phyloP scores from a whole-genome alignment of 306 rosid species.

The Cyamopsis tetragonoloba region DNA sequence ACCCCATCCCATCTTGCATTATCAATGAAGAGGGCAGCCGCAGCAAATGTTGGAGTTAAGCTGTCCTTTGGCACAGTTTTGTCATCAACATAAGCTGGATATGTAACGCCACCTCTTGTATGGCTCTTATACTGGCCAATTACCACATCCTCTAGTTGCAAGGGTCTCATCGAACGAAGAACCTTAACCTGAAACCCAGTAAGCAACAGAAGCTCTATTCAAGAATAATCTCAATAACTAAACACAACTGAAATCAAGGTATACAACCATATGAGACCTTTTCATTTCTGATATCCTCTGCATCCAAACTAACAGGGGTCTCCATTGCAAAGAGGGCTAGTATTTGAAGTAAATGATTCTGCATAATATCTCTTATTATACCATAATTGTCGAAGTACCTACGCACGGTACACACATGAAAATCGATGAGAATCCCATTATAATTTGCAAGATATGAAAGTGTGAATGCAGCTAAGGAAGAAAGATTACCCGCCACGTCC shows the following conservation, averaged over 20 bases:
- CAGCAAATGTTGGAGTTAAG: conserved; percentile 92
- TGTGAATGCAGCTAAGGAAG: conserved; percentile 2
- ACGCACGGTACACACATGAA: conserved; percentile 20
- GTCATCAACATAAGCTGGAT: conserved; percentile 77
- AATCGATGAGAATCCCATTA: conserved; percentile 13
- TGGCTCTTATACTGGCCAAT: conserved; percentile 87
- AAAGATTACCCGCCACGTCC: conserved; percentile 91
- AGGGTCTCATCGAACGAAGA: conserved; percentile 82
- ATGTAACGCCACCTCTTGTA: conserved; percentile 64
- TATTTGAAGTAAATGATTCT: conserved; percentile 91
- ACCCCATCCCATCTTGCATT: conserved; percentile 98
- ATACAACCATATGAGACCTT: conserved; percentile 46
- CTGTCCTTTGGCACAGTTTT: conserved; percentile 80
- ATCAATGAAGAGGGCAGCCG: conserved; percentile 86
- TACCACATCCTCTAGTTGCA: conserved; percentile 57
- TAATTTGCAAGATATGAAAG: conserved; percentile 4
- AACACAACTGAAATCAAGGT: conserved; percentile 17
- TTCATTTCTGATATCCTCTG: conserved; percentile 92
- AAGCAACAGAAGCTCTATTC: conserved; percentile 12
- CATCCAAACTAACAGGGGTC: conserved; percentile 93
- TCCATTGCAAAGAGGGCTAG: conserved; percentile 96
- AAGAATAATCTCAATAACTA: neutral
- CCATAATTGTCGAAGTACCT: conserved; percentile 90
- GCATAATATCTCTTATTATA: conserved; percentile 92
- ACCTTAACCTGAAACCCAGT: conserved; percentile 70